Base-by-base conservation (phyloP, 129 eudicot species). In the Chrysanthemum makinoi region DNA sequence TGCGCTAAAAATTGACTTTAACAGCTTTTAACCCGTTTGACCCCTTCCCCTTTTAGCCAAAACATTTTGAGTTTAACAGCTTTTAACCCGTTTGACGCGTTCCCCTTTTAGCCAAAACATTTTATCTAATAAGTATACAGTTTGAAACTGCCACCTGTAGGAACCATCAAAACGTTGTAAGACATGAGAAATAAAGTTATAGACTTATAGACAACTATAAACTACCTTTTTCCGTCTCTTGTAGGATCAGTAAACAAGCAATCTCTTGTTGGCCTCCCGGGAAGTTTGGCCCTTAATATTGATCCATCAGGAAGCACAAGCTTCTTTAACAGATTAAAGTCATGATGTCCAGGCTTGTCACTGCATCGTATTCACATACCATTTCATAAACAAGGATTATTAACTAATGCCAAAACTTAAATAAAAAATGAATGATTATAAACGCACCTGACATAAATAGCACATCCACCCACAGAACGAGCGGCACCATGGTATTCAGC, bases 401-500 rank as follows among this genome's bases (percentile, higher is more conserved):
- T 8, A 60, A 18, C n/a, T 3, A 14, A 61, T 13, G 10, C 26
- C 10, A 46, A 60, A 72, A 48, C 3, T 58, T 12, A 0, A 77
- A 51, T 3, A 11, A n/a, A 22, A 69, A 70, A 47, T 5, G 5
- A 52, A 18, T 5, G 44, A 48, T 2, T 49, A 62, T 43, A 67
- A 72, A 30, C 61, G 8, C 50, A 91, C 97, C 97, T 91, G 80
- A 92, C 98, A 59, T 92, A 92, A n/a, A 92, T 85, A 35, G 95
- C 89, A 81, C 98, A 92, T 50, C 98, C 98, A 2, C 96, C 98
- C 26, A 92, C 88, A 28, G 98, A 90, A 62, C 96, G 98, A 68
- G 98, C 96, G 51, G 98, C 98, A 68, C 88, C 98, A 59, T 92
- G 96, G 72, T 87, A 92, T 77, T 87, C 98, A 67, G 96, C 98